Conservation (phyloP, 345 rosid genomes). For the Hibiscus mutabilis region DNA sequence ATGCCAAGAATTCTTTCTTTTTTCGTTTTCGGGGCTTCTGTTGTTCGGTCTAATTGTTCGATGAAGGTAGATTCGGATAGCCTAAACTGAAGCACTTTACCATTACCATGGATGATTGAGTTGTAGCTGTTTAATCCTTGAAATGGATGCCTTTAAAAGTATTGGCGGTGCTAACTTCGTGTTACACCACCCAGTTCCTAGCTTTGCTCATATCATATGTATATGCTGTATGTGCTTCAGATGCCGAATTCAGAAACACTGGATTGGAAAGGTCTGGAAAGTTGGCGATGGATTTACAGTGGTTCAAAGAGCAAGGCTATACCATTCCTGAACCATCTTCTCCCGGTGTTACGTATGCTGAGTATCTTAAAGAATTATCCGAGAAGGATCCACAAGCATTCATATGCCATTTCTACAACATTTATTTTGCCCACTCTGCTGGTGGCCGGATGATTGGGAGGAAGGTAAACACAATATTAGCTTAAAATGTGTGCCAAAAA, state of each 20-base stretch:
- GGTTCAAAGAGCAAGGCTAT: slow-evolving; percentile 90
- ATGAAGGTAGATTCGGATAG: background rate
- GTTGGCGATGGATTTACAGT: slow-evolving; percentile 66
- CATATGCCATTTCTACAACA: slow-evolving; percentile 93
- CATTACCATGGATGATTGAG: background rate
- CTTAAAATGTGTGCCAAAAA: background rate
- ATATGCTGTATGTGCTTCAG: slow-evolving; percentile 24
- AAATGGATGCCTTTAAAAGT: background rate
- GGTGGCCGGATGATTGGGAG: slow-evolving; percentile 98
- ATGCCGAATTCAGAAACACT: slow-evolving; percentile 75
- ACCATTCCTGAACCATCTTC: slow-evolving; percentile 76
- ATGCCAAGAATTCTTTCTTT: background rate
- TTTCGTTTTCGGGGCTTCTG: background rate
- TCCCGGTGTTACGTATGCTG: slow-evolving; percentile 59
- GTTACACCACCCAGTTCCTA: background rate
- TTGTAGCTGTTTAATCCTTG: background rate
- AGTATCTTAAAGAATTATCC: slow-evolving; percentile 55
- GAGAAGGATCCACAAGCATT: slow-evolving; percentile 93
- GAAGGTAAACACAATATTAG: slow-evolving; percentile 44
- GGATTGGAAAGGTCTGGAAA: slow-evolving; percentile 78
- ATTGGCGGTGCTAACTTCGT: background rate
- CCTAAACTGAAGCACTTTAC: background rate
- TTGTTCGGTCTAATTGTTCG: background rate
- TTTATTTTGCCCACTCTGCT: slow-evolving; percentile 90
- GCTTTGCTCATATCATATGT: background rate